Evolutionary conservation across 352 stramenopile species (phyloP), one percentile per base, ranked within the genome.

Genomic region (Globisporangium mamillatum): DNA sequence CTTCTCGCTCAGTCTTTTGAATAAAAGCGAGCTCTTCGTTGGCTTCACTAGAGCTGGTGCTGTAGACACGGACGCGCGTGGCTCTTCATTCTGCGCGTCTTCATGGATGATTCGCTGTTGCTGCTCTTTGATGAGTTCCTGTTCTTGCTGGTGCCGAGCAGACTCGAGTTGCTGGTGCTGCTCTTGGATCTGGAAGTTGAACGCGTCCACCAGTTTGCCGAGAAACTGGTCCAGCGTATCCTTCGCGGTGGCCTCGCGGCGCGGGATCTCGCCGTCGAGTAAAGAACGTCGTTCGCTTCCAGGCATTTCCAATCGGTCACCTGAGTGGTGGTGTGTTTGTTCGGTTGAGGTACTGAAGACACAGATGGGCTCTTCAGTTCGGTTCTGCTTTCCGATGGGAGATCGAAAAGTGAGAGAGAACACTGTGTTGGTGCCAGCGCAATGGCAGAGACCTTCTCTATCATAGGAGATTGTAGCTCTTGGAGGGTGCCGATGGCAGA

Each of bases 191-290:
- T 75, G 73, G 56, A 87, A 87, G 57, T 70, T 48, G 48, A 70
- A 70, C 34, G 77, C 70, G 53, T 84, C 76, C 44, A 86, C 75
- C 20, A 88, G 52, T 50, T 54, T 70, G 48, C 73, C 76, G 8
- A 84, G 67, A n/a, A 77, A 71, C 16, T 77, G 69, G 22, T 82
- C 70, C 10, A 88, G 53, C 8, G 41, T 32, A 10, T 61, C 58
- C 9, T 61, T 69, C 10, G 66, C 71, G 22, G 70, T 69, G 44
- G 62, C 59, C 2, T 73, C 63, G 12, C 75, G 76, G 5, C 56
- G 75, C 25, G 77, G 38, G 12, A 80, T 57, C 14, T 74, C 62
- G 50, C 74, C 74, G 44, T 78, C 72, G 20, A 85, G 66, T 22
- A 83, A 36, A 10, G 78, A 86, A 18, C 68, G 72, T 34, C 76